phyloP scores from a whole-genome alignment of 176 grass and related monocot genomes.

The Pontederia paniculata region DNA sequence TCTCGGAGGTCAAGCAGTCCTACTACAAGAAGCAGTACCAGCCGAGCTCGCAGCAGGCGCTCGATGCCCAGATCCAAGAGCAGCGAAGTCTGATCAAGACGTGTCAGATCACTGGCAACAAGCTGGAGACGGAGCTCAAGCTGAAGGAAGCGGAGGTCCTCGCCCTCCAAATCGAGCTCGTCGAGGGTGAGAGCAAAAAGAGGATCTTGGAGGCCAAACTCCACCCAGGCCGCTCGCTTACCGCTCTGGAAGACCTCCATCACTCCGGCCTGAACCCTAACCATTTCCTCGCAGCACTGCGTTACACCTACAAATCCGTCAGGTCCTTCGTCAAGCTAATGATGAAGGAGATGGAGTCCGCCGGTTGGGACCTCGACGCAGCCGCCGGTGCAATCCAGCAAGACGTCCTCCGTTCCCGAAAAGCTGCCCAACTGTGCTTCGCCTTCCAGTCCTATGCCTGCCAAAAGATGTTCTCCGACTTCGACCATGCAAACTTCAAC shows the following conservation, averaged over 20 bases:
- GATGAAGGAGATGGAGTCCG: conserved; percentile 37
- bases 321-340: conserved; percentile 40
- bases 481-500: conserved; percentile 40
- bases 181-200: conserved; percentile 12
- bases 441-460: conserved; percentile 59
- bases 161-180: conserved; percentile 15
- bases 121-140: conserved; percentile 53
- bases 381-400: conserved; percentile 44
- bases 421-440: conserved; percentile 27
- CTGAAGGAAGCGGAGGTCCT: conserved; percentile 36
- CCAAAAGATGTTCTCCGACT: conserved; percentile 54
- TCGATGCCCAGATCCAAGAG: conserved; percentile 7
- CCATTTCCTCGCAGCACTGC: conserved; percentile 57
- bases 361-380: conserved; percentile 49
- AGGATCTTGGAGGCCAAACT: conserved; percentile 28
- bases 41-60: neutral
- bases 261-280: conserved; percentile 57
- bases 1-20: conserved; percentile 7
- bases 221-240: conserved; percentile 33
- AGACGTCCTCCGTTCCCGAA: conserved; percentile 10
- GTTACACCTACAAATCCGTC: conserved; percentile 34
- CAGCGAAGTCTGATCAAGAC: conserved; percentile 24
- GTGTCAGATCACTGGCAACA: conserved; percentile 50
- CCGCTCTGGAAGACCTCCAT: conserved; percentile 53
- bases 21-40: conserved; percentile 7